Conservation (phyloP, 331 rosid species). For the Ulmus americana region DNA sequence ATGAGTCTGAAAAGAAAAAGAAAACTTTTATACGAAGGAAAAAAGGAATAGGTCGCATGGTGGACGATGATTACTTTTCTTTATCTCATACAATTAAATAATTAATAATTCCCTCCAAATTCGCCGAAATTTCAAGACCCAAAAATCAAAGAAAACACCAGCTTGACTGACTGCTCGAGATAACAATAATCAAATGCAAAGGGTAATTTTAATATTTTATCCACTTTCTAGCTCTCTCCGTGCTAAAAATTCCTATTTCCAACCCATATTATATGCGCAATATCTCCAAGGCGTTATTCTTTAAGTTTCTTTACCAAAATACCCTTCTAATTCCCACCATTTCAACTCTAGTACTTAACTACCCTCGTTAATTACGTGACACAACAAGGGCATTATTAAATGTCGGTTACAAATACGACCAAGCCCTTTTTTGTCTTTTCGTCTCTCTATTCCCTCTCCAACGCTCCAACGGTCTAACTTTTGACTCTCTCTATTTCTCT, state of each 20-base stretch:
- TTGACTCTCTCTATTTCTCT: slow-evolving; percentile 35
- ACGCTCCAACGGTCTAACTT: slow-evolving; percentile 34
- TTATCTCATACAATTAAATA: too few relatives aligned
- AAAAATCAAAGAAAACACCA: not conserved
- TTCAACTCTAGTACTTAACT: too few relatives aligned
- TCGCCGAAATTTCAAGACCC: not conserved
- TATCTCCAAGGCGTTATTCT: not conserved
- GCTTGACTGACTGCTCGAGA: too few relatives aligned
- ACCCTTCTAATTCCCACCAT: not conserved
- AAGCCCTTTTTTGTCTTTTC: not conserved
- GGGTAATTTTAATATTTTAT: not conserved
- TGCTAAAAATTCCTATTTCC: not conserved
- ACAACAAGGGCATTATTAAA: not conserved
- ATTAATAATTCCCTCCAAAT: not conserved
- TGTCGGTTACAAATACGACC: not conserved
- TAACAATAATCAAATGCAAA: not conserved
- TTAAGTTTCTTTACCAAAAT: not conserved
- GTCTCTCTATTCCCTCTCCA: slow-evolving; percentile 1
- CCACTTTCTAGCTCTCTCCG: not conserved
- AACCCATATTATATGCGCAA: not conserved
- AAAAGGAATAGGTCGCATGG: too few relatives aligned
- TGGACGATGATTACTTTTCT: too few relatives aligned
- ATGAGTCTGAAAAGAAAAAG: too few relatives aligned
- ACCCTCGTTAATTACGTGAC: not conserved
- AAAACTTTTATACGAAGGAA: too few relatives aligned